Evolutionary conservation across 805 yeast genomes (phyloP).

Genomic region (Zygosaccharomyces bisporus): DNA sequence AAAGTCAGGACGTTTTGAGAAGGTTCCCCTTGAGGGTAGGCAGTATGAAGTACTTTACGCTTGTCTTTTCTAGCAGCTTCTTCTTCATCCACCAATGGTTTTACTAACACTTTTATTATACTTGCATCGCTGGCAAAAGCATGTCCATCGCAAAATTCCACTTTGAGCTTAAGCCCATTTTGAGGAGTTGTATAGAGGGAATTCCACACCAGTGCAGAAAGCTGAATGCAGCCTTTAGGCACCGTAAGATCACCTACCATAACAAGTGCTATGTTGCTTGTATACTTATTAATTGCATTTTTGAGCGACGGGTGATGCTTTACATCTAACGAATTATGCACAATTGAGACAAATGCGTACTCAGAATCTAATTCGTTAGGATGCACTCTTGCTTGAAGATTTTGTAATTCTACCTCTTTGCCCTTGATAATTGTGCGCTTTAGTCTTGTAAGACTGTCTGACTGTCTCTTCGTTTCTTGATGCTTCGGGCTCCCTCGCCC

Average conservation of each 20-base stretch:
- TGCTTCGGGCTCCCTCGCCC: conserved; percentile 15
- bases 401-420: not conserved
- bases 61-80: conserved; percentile 2
- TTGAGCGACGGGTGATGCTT: conserved; percentile 31
- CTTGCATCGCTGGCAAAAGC: not conserved
- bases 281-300: conserved; percentile 12
- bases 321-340: conserved; percentile 22
- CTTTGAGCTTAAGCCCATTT: conserved; percentile 34
- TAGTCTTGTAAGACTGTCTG: conserved; percentile 1
- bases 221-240: conserved; percentile 32
- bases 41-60: not conserved
- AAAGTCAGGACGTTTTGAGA: conserved; percentile 10
- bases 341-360: conserved; percentile 33
- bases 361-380: conserved; percentile 14
- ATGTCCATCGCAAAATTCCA: conserved; percentile 39
- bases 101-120: conserved; percentile 5
- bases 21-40: not conserved
- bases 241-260: conserved; percentile 10
- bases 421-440: conserved; percentile 3
- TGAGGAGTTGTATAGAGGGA: conserved; percentile 42
- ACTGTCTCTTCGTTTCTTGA: conserved; percentile 22
- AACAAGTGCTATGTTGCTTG: conserved; percentile 24
- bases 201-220: conserved; percentile 47
- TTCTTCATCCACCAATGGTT: conserved; percentile 8
- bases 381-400: conserved; percentile 7